These are phyloP conservation scores for Fusarium sp. DNA, from an alignment of 2,329 filamentous ascomycete species.

Conservation along the genomic window DNA sequence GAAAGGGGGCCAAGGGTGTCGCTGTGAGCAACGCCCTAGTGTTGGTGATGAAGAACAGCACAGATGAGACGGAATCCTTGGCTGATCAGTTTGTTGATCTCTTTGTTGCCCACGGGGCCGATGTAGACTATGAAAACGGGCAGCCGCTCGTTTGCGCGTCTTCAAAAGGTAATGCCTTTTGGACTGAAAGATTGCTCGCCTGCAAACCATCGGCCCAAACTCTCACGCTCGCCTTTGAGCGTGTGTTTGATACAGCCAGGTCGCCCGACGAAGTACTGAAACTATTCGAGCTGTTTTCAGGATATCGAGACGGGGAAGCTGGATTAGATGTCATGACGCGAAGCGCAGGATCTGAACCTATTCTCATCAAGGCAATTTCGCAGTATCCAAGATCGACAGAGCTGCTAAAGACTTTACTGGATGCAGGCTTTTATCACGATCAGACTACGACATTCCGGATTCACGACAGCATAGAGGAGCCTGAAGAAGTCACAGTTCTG, in stretches of 20 bases:
- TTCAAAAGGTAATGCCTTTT: conserved; percentile 57
- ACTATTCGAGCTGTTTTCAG: conserved; percentile 61
- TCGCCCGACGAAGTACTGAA: conserved; percentile 60
- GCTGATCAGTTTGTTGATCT: conserved; percentile 57
- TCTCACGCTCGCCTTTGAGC: conserved; percentile 63
- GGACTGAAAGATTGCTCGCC: conserved; percentile 61
- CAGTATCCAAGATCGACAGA: conserved; percentile 64
- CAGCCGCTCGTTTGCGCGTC: conserved; percentile 64
- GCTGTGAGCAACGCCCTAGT: conserved; percentile 57
- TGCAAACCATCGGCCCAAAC: conserved; percentile 60
- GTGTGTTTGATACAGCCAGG: conserved; percentile 62
- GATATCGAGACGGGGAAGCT: conserved; percentile 58
- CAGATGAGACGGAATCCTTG: conserved; percentile 50
- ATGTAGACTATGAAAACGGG: conserved; percentile 62
- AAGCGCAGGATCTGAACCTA: conserved; percentile 54
- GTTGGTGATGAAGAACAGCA: conserved; percentile 56
- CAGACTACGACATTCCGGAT: conserved; percentile 57
- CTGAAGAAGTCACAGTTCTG: conserved; percentile 65
- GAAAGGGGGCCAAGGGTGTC: conserved; percentile 58
- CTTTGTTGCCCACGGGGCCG: conserved; percentile 51
- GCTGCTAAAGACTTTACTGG: conserved; percentile 62
- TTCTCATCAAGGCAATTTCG: conserved; percentile 62
- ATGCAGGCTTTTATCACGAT: conserved; percentile 68
- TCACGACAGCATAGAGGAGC: conserved; percentile 57
- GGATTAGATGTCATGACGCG: conserved; percentile 61